These are phyloP conservation scores for Elongisporangium undulatum DNA, from an alignment of 352 stramenopile species.

Conservation along the genomic window DNA sequence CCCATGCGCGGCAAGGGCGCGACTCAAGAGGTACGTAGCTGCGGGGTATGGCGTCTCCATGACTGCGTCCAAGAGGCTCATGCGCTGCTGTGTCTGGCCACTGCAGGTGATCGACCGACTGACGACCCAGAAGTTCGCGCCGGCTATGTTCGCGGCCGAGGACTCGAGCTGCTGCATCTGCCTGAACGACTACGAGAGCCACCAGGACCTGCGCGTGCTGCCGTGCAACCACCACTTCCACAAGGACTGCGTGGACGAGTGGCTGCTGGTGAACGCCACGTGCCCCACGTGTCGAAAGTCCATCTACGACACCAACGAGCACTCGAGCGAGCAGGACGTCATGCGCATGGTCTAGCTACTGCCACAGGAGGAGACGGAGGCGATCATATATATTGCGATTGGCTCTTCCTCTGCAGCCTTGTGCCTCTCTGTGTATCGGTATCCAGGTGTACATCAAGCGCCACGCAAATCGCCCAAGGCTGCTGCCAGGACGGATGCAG, in stretches of 20 bases:
- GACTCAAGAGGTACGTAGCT: constrained; percentile 48
- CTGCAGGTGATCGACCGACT: constrained; percentile 63
- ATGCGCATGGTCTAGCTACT: constrained; percentile 42
- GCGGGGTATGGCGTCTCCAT: background rate
- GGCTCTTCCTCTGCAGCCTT: background rate
- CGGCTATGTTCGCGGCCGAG: constrained; percentile 63
- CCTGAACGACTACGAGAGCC: constrained; percentile 81
- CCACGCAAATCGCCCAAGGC: no score
- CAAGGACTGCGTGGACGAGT: constrained; percentile 89
- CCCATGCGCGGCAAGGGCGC: constrained; percentile 85
- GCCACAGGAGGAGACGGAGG: background rate
- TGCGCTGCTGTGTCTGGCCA: constrained; percentile 5
- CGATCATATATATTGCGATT: constrained; percentile 3
- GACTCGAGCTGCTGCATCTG: constrained; percentile 92
- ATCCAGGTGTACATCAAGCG: no score
- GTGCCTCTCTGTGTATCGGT: no score
- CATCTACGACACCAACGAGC: constrained; percentile 43
- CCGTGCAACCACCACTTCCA: constrained; percentile 96
- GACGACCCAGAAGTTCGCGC: constrained; percentile 48
- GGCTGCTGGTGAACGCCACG: constrained; percentile 84
- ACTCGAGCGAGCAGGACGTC: constrained; percentile 54
- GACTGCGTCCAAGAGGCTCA: background rate
- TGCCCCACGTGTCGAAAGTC: constrained; percentile 86
- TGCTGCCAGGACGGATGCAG: no score
- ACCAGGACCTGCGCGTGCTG: constrained; percentile 91